These are phyloP conservation scores for Eimeria falciformis DNA, from an alignment of 169 alveolate genomes.

Conservation along the genomic window DNA sequence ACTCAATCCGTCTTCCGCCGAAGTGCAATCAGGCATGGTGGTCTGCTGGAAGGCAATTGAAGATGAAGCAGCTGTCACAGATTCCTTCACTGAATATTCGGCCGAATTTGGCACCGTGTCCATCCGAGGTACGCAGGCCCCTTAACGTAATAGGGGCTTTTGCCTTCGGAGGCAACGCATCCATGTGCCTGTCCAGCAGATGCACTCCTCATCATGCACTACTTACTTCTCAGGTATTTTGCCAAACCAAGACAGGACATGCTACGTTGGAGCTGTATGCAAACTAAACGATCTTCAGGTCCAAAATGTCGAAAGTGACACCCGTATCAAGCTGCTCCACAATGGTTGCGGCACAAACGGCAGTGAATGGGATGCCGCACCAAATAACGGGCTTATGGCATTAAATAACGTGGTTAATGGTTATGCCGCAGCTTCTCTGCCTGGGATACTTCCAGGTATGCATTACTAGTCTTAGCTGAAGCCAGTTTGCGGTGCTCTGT, in stretches of 20 bases:
- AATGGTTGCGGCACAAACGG: slow-evolving; percentile 65
- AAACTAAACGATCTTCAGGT: neutral
- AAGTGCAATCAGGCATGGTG: slow-evolving; percentile 43
- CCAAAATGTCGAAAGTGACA: neutral
- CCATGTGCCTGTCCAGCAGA: neutral
- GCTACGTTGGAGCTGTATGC: slow-evolving; percentile 38
- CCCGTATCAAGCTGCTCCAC: slow-evolving; percentile 26
- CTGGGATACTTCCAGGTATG: slow-evolving; percentile 55
- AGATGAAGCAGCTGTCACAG: neutral
- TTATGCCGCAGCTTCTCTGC: neutral
- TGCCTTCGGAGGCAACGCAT: neutral
- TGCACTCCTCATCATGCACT: neutral
- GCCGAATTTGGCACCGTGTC: slow-evolving; percentile 50
- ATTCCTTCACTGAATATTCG: slow-evolving; percentile 37
- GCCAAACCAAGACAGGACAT: slow-evolving; percentile 51
- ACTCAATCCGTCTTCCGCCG: slow-evolving; percentile 33
- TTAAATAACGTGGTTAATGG: neutral
- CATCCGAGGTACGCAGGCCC: slow-evolving; percentile 7
- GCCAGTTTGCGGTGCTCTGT: no score
- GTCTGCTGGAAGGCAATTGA: slow-evolving; percentile 62
- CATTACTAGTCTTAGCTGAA: no score
- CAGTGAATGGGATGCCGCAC: slow-evolving; percentile 18
- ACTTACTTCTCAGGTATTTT: slow-evolving; percentile 46
- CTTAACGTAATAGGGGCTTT: no score
- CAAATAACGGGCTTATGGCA: slow-evolving; percentile 47